Base-by-base conservation (phyloP, 106 monocot species). In the Acorus gramineus region DNA sequence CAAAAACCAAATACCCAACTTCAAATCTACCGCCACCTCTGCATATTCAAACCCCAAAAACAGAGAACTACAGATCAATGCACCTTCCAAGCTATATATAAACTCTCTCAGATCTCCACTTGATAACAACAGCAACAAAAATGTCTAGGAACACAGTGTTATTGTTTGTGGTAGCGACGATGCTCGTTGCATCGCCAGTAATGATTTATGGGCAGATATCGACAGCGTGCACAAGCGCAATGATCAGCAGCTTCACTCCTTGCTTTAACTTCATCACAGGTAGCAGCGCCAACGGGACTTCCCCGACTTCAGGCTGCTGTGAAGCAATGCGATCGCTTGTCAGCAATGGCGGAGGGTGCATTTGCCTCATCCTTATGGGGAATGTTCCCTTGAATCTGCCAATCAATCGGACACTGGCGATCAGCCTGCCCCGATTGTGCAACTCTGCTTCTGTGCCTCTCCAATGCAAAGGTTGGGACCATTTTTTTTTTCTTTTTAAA, bases 261-360 rank as follows among this genome's bases (percentile, higher is more conserved):
- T 95, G 94, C 80, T 47, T 95, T 51, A 86, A 84, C 66, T 95
- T 49, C 73, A 47, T 95, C 14, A 90, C 86, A 0, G 94, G 94
- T 9, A 95, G 94, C 75, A 86, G 70, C 51, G 84, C 90, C 59
- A 82, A 87, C 8, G 78, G 80, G 2, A 79, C 81, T 4, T 73
- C 85, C 7, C 90, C 87, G 4, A 85, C 85, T 2, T 8, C 72
- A 6, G 76, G 67, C 3, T 96, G 95, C 70, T 96, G 95, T 68
- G 53, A 60, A 7, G 62, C 95, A 8, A 51, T 96, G 0, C 67
- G 59, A 2, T 69, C 68, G 14, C 53, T 96, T 7, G 47, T 96
- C 42, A 59, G 44, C 46, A 79, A 64, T 57, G 77, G 84, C 59
- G 49, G 71, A 5, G 80, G 81, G 4, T 96, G 95, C 65, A 74